phyloP scores from a whole-genome alignment of 2,329 filamentous ascomycete genomes.

The Pseudocercospora musae region DNA sequence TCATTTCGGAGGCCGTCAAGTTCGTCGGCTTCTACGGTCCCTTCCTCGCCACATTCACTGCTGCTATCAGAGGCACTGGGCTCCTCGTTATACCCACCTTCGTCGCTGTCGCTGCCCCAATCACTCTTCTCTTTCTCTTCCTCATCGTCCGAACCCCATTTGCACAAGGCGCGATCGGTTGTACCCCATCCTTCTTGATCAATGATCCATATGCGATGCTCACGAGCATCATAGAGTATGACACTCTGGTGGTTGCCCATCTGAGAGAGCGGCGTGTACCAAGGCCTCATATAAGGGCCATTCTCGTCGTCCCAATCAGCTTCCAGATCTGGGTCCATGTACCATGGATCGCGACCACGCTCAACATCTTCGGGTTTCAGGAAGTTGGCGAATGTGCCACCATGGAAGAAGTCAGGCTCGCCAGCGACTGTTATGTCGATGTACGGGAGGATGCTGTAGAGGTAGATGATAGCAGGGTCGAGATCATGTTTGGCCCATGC shows the following conservation, averaged over 20 bases:
- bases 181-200: conserved; percentile 4
- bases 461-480: conserved; percentile 13
- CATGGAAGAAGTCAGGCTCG: conserved; percentile 13
- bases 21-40: conserved; percentile 1
- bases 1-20: background rate
- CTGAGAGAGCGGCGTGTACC: conserved; percentile 8
- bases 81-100: conserved; percentile 1
- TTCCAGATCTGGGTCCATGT: background rate
- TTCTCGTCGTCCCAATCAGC: conserved; percentile 1
- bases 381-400: conserved; percentile 7
- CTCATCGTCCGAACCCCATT: background rate
- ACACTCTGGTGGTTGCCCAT: conserved; percentile 6
- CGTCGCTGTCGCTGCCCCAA: conserved; percentile 6
- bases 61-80: conserved; percentile 4
- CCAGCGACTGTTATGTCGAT: conserved; percentile 6
- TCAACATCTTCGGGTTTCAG: background rate
- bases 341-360: conserved; percentile 7
- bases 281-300: conserved; percentile 14
- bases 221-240: conserved; percentile 12
- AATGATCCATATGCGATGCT: conserved; percentile 13
- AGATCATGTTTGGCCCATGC: conserved; percentile 6
- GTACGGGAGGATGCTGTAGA: conserved; percentile 17
- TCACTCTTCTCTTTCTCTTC: conserved; percentile 10
- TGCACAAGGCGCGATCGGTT: conserved; percentile 6
- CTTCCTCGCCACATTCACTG: conserved; percentile 11